Base-by-base conservation (phyloP, 805 yeast species). In the Hanseniaspora clermontiae region DNA sequence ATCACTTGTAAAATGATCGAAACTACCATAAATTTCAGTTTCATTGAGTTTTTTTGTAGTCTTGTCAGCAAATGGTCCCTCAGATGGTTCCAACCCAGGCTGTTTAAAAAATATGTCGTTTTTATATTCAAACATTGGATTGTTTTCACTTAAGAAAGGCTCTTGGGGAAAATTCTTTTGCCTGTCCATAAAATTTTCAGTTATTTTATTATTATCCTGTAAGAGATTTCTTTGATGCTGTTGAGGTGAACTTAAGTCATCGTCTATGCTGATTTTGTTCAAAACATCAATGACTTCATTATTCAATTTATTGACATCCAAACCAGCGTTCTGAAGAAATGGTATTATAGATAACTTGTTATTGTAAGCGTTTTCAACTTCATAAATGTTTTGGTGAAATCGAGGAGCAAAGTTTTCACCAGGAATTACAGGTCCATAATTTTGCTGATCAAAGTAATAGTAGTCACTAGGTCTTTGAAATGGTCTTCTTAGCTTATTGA, bases 261-360 rank as follows among this genome's bases (percentile, higher is more conserved):
- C 50, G 38, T 43, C 39, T 14, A 52, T 52, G 24, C 27, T 37
- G 5, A 51, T 43, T 37, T 52, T 29, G 47, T 37, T 43, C 10
- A 52, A 32, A n/a, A 45, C 56, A 6, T 52, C 31, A 17, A 52
- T 45, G 3, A 52, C 48, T 9, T 52, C 50, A 15, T 36, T 17
- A 27, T 45, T 27, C 20, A 52, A 38, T 20, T 45, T 29, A 11
- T 43, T 39, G 2, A 52, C n/a, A 8, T 52, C 43, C 19, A 52
- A 52, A 8, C 56, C 56, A 3, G 56, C 56, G 7, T 38, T 37
- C 29, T 52, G 31, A 36, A 52, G 38, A 19, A 52, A 32, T 12
- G 56, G 56, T 12, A 52, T 36, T 3, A 52, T 45, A 2, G 56
- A 51, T 36, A 51, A 5, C 15, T 49, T 24, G 17, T 29, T 10